Evolutionary conservation across 1,139 yeast species (phyloP).

Genomic region (Chernovozyma sophiae-reginae): DNA sequence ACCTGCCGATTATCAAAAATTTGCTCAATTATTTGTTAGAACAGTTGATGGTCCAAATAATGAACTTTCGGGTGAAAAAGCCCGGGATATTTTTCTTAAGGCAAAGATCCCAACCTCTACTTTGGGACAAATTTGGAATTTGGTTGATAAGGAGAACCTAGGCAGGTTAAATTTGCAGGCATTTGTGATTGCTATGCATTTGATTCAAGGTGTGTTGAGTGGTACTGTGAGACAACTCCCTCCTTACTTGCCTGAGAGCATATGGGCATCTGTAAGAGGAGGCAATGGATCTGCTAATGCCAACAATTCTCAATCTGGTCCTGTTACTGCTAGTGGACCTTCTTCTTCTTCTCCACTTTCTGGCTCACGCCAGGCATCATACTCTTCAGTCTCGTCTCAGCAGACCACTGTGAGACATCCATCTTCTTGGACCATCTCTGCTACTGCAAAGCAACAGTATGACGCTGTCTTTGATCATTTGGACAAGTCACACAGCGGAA

Average conservation of each 20-base stretch:
- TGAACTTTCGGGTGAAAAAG: conserved; percentile 65
- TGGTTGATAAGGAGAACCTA: conserved; percentile 70
- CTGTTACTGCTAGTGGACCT: neutral
- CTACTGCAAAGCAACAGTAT: conserved; percentile 71
- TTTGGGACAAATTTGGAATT: conserved; percentile 83
- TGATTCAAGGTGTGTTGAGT: conserved; percentile 76
- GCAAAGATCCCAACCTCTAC: conserved; percentile 75
- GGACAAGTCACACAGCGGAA: conserved; percentile 62
- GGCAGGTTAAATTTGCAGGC: conserved; percentile 73
- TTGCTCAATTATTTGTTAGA: conserved; percentile 68
- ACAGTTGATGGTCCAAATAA: conserved; percentile 54
- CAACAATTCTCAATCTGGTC: neutral
- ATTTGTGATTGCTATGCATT: conserved; percentile 91
- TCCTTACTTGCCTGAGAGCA: conserved; percentile 56
- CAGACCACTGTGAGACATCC: conserved; percentile 37
- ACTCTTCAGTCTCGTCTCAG: conserved; percentile 49
- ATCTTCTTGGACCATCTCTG: conserved; percentile 56
- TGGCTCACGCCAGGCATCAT: conserved; percentile 33
- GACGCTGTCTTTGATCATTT: conserved; percentile 74
- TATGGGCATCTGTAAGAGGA: conserved; percentile 60
- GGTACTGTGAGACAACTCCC: conserved; percentile 71
- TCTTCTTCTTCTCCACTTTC: neutral
- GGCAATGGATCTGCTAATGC: conserved; percentile 3
- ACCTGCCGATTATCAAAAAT: conserved; percentile 64
- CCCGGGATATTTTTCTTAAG: conserved; percentile 81